Evolutionary conservation across 2,329 filamentous ascomycete species (phyloP), one percentile per base, ranked within the genome.

Genomic region (Colletotrichum sidae): DNA sequence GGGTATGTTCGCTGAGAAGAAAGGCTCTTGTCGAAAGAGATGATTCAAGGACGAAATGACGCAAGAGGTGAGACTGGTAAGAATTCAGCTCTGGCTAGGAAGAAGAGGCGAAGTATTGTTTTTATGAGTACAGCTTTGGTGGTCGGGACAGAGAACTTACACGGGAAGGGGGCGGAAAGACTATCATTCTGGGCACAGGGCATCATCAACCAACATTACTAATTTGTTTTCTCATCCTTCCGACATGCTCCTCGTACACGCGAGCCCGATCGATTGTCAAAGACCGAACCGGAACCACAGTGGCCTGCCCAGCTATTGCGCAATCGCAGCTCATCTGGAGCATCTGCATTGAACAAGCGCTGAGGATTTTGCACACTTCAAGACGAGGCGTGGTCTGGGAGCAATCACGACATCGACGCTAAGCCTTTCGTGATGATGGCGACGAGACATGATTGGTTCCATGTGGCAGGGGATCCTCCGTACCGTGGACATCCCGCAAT

Each of bases 371-470:
- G 62, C 62, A 57, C 15, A 56, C 62, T 56, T 42, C 35, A 45
- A 47, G 44, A 59, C 45, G 50, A 59, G 60, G 50, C 55, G 64
- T 67, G 64, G 72, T 74, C 72, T 74, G 73, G 73, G 74, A 77
- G 71, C 74, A 78, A 83, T 83, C 81, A 83, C 81, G 81, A 83
- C 81, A 83, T 83, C 81, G 76, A 78, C 80, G 80, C 81, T 82
- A 83, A 78, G 68, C 75, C 81, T 80, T 80, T 82, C 80, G 79
- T 79, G 79, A 81, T 78, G 74, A 70, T n/a, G 42, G 54, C 38
- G 46, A 38, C 64, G 69, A 67, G 63, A 60, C 62, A 55, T 79
- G 75, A 81, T 80, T 82, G 79, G 78, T 53, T 64, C 59, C 34
- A n/a, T 8, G 13, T 38, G 8, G 39, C 53, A 54, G 62, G 67